Percentiles rank a stretch among this genome's conserved stretches.
phyloP scores from a whole-genome alignment of 495 filamentous ascomycete species.

The Aspergillus egyptiacus region DNA sequence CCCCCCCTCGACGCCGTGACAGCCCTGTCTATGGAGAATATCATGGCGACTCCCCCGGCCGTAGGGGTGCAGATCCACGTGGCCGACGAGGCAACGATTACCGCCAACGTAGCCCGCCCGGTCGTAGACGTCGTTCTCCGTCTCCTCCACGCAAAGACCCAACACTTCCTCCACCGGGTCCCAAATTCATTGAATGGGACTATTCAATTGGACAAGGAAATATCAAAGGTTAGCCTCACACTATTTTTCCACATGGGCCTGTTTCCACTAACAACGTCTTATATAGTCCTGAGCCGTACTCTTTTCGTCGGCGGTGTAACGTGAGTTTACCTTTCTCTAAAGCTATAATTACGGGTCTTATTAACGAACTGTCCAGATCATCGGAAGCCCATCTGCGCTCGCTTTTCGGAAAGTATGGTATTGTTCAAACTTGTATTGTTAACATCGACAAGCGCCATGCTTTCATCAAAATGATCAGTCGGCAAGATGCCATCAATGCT shows the following conservation, averaged over 20 bases:
- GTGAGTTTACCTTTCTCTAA: slow-evolving; percentile 45
- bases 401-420: slow-evolving; percentile 72
- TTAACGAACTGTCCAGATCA: slow-evolving; percentile 44
- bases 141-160: slow-evolving; percentile 48
- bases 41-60: slow-evolving; percentile 53
- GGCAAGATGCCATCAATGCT: slow-evolving; percentile 74
- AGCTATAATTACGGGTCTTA: not conserved
- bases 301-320: slow-evolving; percentile 95
- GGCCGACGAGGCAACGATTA: slow-evolving; percentile 58
- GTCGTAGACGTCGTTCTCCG: slow-evolving; percentile 56
- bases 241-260: not conserved
- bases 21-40: slow-evolving; percentile 70
- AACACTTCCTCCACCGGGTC: slow-evolving; percentile 49
- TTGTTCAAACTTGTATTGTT: slow-evolving; percentile 95
- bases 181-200: slow-evolving; percentile 82
- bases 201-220: slow-evolving; percentile 59
- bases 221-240: slow-evolving; percentile 63
- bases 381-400: slow-evolving; percentile 73
- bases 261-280: slow-evolving; percentile 16
- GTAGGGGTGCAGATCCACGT: slow-evolving; percentile 56
- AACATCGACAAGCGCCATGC: slow-evolving; percentile 96
- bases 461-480: slow-evolving; percentile 96
- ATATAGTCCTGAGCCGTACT: slow-evolving; percentile 78
- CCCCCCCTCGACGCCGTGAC: slow-evolving; percentile 55
- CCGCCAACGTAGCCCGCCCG: slow-evolving; percentile 75